A percentile compares a stretch with the other conserved stretches of the same genome.
These are phyloP conservation scores for Rosa hybrid DNA, from an alignment of 331 rosid genomes.

Conservation along the genomic window DNA sequence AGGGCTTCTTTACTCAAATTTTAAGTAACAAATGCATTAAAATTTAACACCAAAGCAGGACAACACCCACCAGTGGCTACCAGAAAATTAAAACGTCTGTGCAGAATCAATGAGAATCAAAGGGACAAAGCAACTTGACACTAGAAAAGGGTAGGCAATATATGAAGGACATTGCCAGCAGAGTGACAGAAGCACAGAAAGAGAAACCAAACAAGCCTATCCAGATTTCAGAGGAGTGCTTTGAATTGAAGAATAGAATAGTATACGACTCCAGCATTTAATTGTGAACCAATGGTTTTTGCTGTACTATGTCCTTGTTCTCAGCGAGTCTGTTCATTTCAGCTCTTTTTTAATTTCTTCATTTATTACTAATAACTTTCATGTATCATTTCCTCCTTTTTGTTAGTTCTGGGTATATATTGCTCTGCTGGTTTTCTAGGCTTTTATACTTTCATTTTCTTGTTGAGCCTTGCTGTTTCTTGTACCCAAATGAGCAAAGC, in stretches of 20 bases:
- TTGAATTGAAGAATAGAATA: not conserved
- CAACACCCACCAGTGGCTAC: not conserved
- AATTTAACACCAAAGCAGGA: not conserved
- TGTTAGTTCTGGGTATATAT: no score
- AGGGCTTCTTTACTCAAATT: not conserved
- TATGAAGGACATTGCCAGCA: not conserved
- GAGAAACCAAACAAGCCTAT: not conserved
- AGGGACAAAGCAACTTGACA: not conserved
- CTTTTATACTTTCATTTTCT: not conserved
- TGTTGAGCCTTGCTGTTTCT: not conserved
- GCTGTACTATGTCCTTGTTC: no score
- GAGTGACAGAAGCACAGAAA: not conserved
- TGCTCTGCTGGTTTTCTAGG: not conserved
- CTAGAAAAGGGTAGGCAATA: not conserved
- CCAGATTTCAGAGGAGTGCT: not conserved
- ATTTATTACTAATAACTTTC: no score
- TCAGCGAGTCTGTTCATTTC: no score
- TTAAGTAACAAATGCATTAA: not conserved
- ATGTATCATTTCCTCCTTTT: no score
- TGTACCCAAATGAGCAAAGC: not conserved
- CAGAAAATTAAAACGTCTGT: not conserved
- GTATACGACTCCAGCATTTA: not conserved
- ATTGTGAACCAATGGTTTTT: no score
- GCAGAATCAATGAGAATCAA: not conserved
- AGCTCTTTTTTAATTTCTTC: no score